A percentile compares a stretch with the other conserved stretches of the same genome.
Evolutionary conservation across 805 yeast genomes (phyloP).

Genomic region (Suhomyces sp.): DNA sequence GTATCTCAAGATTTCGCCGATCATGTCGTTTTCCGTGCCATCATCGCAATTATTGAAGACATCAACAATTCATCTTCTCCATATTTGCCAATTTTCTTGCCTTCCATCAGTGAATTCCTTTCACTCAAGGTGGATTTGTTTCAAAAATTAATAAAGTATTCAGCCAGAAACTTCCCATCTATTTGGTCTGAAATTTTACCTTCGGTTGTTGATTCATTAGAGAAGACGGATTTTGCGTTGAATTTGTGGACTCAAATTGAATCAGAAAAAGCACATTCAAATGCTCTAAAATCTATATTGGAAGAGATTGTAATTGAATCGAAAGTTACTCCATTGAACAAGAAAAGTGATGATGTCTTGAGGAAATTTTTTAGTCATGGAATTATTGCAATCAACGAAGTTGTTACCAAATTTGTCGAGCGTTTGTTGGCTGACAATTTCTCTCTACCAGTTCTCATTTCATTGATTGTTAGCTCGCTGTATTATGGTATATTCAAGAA

Average conservation of each 20-base stretch:
- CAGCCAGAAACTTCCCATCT: constrained; percentile 44
- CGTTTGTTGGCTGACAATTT: constrained; percentile 16
- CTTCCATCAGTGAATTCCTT: constrained; percentile 53
- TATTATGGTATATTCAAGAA: constrained; percentile 35
- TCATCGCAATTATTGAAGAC: constrained; percentile 51
- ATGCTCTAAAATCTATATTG: constrained; percentile 13
- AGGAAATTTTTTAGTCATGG: constrained; percentile 29
- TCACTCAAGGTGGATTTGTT: constrained; percentile 46
- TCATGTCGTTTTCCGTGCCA: constrained; percentile 31
- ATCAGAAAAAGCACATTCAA: background rate
- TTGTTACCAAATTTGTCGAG: constrained; percentile 29
- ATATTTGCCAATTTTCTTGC: constrained; percentile 54
- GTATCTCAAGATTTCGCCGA: constrained; percentile 38
- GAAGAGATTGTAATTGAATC: constrained; percentile 10
- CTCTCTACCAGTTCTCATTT: constrained; percentile 15
- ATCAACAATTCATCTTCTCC: constrained; percentile 55
- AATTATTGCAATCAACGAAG: constrained; percentile 22
- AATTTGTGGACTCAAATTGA: constrained; percentile 36
- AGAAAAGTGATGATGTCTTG: constrained; percentile 10
- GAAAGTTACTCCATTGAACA: constrained; percentile 6
- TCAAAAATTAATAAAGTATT: constrained; percentile 45
- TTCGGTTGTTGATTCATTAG: constrained; percentile 29
- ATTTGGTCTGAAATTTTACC: constrained; percentile 40
- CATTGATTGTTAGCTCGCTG: constrained; percentile 26
- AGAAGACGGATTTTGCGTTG: constrained; percentile 45